These are phyloP conservation scores for Fusarium ramigenum DNA, from an alignment of 2,329 filamentous ascomycete genomes.

Conservation along the genomic window DNA sequence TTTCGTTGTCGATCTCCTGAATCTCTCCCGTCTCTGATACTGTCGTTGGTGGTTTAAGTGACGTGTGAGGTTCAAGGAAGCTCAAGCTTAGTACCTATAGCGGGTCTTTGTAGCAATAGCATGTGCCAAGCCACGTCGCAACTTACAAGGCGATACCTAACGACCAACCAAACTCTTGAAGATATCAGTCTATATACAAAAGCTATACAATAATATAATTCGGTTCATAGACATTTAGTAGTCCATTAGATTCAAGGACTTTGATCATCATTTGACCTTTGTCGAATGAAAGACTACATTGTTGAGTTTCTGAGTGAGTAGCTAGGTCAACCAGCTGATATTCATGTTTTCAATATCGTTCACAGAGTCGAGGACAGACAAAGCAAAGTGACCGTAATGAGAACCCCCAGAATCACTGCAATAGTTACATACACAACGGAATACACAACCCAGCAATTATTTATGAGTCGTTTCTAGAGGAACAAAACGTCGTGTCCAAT, in stretches of 20 bases:
- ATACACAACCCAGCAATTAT: not conserved
- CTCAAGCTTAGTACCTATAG: constrained; percentile 23
- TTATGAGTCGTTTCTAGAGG: not conserved
- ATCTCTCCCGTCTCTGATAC: not conserved
- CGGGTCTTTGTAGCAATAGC: constrained; percentile 42
- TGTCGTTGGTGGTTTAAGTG: constrained; percentile 38
- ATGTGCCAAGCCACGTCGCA: constrained; percentile 40
- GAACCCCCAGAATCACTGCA: rapidly evolving
- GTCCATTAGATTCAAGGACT: not conserved
- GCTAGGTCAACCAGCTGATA: too few species aligned
- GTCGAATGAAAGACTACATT: not conserved
- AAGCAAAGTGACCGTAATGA: not conserved
- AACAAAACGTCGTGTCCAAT: not conserved
- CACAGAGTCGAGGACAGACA: not conserved
- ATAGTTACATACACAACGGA: not conserved
- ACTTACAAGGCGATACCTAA: not conserved
- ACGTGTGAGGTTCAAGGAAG: constrained; percentile 42
- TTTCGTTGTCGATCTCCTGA: constrained; percentile 8
- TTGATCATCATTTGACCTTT: too few species aligned
- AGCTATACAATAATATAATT: too few species aligned
- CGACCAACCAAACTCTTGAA: not conserved
- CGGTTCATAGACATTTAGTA: not conserved
- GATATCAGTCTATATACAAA: not conserved
- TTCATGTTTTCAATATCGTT: not conserved
- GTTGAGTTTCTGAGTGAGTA: too few species aligned